phyloP scores from a whole-genome alignment of 768 basidiomycete species.

The Candolleomyces aberdarensis region DNA sequence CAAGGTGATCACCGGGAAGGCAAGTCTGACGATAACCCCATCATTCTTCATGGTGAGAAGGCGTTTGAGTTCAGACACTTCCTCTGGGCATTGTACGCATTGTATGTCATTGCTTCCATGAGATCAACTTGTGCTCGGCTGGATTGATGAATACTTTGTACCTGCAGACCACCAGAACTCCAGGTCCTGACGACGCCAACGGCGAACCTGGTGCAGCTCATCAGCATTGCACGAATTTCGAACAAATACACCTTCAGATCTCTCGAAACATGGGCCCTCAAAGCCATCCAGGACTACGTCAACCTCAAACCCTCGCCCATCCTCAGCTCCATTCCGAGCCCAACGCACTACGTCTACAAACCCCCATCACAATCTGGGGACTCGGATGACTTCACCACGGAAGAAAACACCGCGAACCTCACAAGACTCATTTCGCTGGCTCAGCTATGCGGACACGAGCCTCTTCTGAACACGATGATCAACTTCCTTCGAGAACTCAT shows the following conservation, averaged over 20 bases:
- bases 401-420: slow-evolving; percentile 40
- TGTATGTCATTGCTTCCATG: slow-evolving; percentile 40
- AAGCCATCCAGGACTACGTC: slow-evolving; percentile 68
- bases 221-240: slow-evolving; percentile 58
- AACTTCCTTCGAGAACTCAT: slow-evolving; percentile 57
- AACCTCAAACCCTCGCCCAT: slow-evolving; percentile 53
- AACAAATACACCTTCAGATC: slow-evolving; percentile 77
- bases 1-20: slow-evolving; percentile 57
- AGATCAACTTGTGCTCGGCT: background rate
- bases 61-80: slow-evolving; percentile 68
- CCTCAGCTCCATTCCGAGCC: slow-evolving; percentile 37
- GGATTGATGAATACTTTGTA: background rate
- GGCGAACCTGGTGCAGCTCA: slow-evolving; percentile 45
- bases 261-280: slow-evolving; percentile 71
- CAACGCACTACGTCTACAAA: slow-evolving; percentile 32
- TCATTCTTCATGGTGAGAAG: slow-evolving; percentile 60
- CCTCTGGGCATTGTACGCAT: slow-evolving; percentile 73
- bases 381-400: slow-evolving; percentile 7
- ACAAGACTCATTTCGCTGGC: slow-evolving; percentile 64
- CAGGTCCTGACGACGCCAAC: slow-evolving; percentile 41
- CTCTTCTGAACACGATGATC: slow-evolving; percentile 59
- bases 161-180: slow-evolving; percentile 59
- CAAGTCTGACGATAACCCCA: slow-evolving; percentile 59
- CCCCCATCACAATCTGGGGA: slow-evolving; percentile 10
- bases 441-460: slow-evolving; percentile 61